Conservation (phyloP, 140 eudicot genomes). For the Eryngium alpinum region DNA sequence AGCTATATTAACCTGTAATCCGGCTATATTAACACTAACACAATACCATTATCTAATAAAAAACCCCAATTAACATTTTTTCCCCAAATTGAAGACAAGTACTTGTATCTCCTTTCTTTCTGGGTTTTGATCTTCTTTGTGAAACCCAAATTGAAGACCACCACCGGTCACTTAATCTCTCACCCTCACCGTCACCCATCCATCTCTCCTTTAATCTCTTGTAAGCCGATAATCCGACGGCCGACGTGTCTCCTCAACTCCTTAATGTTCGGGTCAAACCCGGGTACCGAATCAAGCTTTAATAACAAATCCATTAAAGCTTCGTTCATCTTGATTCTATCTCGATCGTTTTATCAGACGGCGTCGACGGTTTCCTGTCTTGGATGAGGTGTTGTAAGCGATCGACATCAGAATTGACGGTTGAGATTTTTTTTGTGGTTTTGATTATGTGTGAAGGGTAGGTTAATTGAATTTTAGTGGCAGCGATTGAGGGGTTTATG, state of each 20-base stretch:
- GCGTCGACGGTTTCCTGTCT: constrained; percentile 79
- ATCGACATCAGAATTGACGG: constrained; percentile 49
- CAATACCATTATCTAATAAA: too few species aligned
- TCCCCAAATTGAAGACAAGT: too few species aligned
- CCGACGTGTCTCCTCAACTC: constrained; percentile 68
- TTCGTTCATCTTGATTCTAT: constrained; percentile 62
- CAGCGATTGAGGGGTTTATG: constrained; percentile 35
- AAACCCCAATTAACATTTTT: too few species aligned
- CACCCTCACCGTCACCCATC: too few species aligned
- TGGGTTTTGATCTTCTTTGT: too few species aligned
- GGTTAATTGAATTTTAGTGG: constrained; percentile 70
- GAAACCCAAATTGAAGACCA: too few species aligned
- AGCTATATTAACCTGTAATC: too few species aligned
- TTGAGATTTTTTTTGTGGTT: constrained; percentile 39
- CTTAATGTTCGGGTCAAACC: constrained; percentile 61
- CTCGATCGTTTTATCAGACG: constrained; percentile 45
- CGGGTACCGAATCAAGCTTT: constrained; percentile 71
- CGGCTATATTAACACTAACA: too few species aligned
- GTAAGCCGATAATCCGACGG: constrained; percentile 80
- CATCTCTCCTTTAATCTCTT: too few species aligned
- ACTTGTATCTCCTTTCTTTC: too few species aligned
- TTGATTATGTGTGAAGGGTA: constrained; percentile 52
- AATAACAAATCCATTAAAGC: constrained; percentile 59
- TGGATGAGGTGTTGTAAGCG: constrained; percentile 56
- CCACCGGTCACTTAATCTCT: too few species aligned